Conservation (phyloP, 2,329 filamentous ascomycete genomes). For the Botrytis hyacinthi region DNA sequence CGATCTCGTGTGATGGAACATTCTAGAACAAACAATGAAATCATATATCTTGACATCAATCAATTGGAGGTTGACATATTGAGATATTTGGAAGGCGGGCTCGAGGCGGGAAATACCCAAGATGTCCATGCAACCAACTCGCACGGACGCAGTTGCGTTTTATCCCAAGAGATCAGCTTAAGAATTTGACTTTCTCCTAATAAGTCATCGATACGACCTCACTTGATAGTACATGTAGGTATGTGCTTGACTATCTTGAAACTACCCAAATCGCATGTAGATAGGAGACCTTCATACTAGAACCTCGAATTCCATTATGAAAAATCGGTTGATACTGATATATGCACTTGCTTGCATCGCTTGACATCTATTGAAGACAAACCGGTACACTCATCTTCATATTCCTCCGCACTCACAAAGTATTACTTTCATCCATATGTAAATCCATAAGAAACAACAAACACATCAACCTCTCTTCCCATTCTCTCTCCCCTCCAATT, state of each 20-base stretch:
- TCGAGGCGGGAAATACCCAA: background rate
- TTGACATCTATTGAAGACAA: background rate
- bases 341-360: background rate
- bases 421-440: background rate
- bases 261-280: background rate
- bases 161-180: background rate
- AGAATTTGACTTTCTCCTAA: background rate
- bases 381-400: background rate
- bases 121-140: background rate
- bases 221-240: background rate
- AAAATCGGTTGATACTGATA: background rate
- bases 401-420: background rate
- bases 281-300: background rate
- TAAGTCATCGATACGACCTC: background rate
- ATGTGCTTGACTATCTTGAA: background rate
- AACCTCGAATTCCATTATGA: background rate
- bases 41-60: background rate
- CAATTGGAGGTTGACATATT: background rate
- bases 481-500: background rate
- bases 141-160: background rate
- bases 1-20: background rate
- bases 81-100: background rate
- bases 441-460: background rate
- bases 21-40: background rate
- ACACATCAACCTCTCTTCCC: background rate